Percentiles rank a stretch among this genome's conserved stretches.
Evolutionary conservation across 1,284 basidiomycete species (phyloP).

Genomic region (Fomitopsis palustris): DNA sequence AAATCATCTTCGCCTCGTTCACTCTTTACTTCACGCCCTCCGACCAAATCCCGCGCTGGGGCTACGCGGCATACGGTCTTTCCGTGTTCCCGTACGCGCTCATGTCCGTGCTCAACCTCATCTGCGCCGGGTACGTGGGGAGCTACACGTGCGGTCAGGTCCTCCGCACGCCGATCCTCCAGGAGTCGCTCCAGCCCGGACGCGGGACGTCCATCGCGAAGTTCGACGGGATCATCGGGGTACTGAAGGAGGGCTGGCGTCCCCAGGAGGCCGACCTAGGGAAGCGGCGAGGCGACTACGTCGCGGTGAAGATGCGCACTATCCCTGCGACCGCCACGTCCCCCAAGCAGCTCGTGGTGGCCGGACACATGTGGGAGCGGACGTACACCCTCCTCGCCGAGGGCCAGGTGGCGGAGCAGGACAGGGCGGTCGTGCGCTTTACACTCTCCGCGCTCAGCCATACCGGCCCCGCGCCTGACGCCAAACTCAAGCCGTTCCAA

Average conservation of each 20-base stretch:
- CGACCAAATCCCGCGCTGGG: not conserved
- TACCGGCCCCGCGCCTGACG: not conserved
- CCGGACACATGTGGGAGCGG: not conserved
- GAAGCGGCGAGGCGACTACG: not conserved
- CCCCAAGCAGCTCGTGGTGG: not conserved
- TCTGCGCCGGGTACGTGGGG: conserved; percentile 1
- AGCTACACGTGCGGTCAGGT: conserved; percentile 1
- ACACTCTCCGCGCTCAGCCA: not conserved
- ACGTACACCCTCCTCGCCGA: not conserved
- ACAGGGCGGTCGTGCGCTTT: not conserved
- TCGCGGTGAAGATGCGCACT: not conserved
- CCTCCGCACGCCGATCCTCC: conserved; percentile 5
- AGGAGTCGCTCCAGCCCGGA: conserved; percentile 1
- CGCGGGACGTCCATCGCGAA: not conserved
- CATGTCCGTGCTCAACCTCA: conserved; percentile 5
- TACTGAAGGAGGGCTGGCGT: not conserved
- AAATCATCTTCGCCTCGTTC: conserved; percentile 2
- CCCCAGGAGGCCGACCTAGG: not conserved
- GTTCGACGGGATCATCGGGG: conserved; percentile 3
- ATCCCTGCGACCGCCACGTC: not conserved
- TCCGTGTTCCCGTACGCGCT: conserved; percentile 8
- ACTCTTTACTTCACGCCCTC: not conserved
- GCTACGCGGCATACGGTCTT: conserved; percentile 5
- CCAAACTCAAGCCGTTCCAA: not conserved
- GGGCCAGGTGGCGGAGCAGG: not conserved